phyloP scores from a whole-genome alignment of 768 basidiomycete genomes.

The Polyporus arcularius region DNA sequence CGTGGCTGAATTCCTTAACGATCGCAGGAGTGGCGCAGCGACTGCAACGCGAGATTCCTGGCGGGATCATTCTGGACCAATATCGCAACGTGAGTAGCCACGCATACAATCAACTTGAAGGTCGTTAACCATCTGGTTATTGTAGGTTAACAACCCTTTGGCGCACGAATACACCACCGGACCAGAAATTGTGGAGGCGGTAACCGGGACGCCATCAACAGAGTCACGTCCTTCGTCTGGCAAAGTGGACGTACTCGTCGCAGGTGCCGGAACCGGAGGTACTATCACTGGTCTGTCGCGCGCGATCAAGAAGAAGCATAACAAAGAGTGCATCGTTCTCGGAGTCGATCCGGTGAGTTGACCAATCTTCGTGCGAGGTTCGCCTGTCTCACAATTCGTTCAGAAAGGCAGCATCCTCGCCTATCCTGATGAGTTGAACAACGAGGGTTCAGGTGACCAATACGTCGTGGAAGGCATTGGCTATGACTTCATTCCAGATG shows the following conservation, averaged over 20 bases:
- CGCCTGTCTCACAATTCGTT: constrained; percentile 8
- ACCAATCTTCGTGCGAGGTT: neutral
- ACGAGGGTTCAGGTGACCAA: constrained; percentile 43
- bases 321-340: constrained; percentile 71
- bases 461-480: constrained; percentile 98
- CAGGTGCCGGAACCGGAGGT: constrained; percentile 93
- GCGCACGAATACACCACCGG: constrained; percentile 92
- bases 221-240: constrained; percentile 58
- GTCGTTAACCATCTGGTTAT: constrained; percentile 13
- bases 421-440: constrained; percentile 64
- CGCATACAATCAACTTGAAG: neutral
- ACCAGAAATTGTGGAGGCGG: constrained; percentile 85
- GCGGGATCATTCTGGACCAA: constrained; percentile 92
- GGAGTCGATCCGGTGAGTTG: constrained; percentile 84
- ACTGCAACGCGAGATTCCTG: constrained; percentile 74
- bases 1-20: constrained; percentile 89
- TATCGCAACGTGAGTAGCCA: constrained; percentile 65
- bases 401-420: constrained; percentile 91
- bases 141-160: constrained; percentile 77
- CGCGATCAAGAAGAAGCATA: constrained; percentile 78
- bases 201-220: constrained; percentile 66
- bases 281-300: constrained; percentile 88
- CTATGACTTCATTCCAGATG: constrained; percentile 90
- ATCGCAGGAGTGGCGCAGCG: constrained; percentile 80
- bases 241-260: constrained; percentile 81